Evolutionary conservation across 352 stramenopile genomes (phyloP).

Genomic region (Phytophthora melonis): DNA sequence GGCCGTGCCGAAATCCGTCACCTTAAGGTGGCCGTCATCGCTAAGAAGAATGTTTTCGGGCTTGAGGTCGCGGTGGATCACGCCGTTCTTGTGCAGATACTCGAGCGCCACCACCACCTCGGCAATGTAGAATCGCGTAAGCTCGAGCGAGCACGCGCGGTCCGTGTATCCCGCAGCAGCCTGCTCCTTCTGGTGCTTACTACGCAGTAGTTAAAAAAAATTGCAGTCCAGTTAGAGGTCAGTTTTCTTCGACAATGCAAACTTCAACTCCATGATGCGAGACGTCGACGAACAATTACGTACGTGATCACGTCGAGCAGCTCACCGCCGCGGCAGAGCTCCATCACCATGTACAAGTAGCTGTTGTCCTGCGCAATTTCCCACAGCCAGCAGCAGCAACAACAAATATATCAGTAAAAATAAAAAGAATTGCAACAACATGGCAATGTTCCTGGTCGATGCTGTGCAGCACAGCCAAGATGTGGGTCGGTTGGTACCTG

Average conservation of each 20-base stretch:
- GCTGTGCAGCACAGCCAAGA: neutral
- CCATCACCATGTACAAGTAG: conserved; percentile 93
- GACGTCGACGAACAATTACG: conserved; percentile 18
- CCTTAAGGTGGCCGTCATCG: conserved; percentile 89
- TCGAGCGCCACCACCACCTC: conserved; percentile 94
- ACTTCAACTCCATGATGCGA: neutral
- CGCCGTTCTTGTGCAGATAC: conserved; percentile 94
- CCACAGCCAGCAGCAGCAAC: conserved; percentile 9
- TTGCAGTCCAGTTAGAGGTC: conserved; percentile 13
- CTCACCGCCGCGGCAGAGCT: conserved; percentile 88
- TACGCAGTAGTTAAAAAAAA: conserved; percentile 27
- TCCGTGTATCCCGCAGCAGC: conserved; percentile 63
- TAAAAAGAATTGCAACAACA: neutral
- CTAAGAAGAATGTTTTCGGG: conserved; percentile 92
- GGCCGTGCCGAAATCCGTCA: conserved; percentile 92
- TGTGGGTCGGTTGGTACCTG: conserved; percentile 50
- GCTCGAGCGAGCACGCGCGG: conserved; percentile 72
- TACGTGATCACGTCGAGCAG: conserved; percentile 90
- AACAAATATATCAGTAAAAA: conserved; percentile 7
- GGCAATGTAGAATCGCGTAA: conserved; percentile 95
- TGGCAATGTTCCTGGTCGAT: neutral
- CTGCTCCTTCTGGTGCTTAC: conserved; percentile 82
- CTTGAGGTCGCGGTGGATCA: conserved; percentile 97
- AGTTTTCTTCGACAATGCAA: conserved; percentile 1
- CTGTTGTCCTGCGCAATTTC: conserved; percentile 64